phyloP scores from a whole-genome alignment of 1,284 basidiomycete species.

The Cryptococcus sp. region DNA sequence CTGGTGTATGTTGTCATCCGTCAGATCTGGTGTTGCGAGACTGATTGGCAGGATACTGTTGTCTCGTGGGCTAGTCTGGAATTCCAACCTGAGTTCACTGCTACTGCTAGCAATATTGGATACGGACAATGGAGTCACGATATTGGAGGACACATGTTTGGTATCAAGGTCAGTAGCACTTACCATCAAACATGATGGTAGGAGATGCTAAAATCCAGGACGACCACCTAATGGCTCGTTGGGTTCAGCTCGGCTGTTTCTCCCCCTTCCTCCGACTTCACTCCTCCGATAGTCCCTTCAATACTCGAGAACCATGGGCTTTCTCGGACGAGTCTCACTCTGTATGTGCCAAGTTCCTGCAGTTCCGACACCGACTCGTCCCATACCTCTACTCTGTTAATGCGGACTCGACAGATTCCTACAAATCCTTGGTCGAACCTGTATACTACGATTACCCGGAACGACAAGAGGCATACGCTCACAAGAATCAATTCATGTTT shows the following conservation, averaged over 20 bases:
- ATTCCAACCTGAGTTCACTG: conserved; percentile 27
- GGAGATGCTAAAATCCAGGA: conserved; percentile 5
- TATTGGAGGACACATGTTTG: conserved; percentile 23
- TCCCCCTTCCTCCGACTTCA: conserved; percentile 26
- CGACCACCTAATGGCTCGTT: conserved; percentile 21
- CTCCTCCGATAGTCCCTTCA: conserved; percentile 21
- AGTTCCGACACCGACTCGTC: conserved; percentile 18
- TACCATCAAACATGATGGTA: no score
- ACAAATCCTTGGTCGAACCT: conserved; percentile 15
- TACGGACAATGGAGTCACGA: conserved; percentile 25
- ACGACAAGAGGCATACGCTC: conserved; percentile 11
- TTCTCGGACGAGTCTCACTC: conserved; percentile 7
- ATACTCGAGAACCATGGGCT: conserved; percentile 23
- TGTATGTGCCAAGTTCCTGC: conserved; percentile 10
- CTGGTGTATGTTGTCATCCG: conserved; percentile 10
- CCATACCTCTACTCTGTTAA: conserved; percentile 22
- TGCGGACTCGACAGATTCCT: conserved; percentile 4
- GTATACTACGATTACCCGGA: conserved; percentile 19
- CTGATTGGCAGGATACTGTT: conserved; percentile 12
- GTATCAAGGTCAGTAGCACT: conserved; percentile 13
- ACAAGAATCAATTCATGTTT: conserved; percentile 19
- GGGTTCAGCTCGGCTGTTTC: conserved; percentile 26
- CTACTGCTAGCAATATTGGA: conserved; percentile 20
- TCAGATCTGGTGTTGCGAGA: no score
- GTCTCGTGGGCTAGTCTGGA: conserved; percentile 21